A percentile compares a stretch with the other conserved stretches of the same genome.
These are phyloP conservation scores for Kluyveromyces marxianus DNA, from an alignment of 1,139 yeast genomes.

Conservation along the genomic window DNA sequence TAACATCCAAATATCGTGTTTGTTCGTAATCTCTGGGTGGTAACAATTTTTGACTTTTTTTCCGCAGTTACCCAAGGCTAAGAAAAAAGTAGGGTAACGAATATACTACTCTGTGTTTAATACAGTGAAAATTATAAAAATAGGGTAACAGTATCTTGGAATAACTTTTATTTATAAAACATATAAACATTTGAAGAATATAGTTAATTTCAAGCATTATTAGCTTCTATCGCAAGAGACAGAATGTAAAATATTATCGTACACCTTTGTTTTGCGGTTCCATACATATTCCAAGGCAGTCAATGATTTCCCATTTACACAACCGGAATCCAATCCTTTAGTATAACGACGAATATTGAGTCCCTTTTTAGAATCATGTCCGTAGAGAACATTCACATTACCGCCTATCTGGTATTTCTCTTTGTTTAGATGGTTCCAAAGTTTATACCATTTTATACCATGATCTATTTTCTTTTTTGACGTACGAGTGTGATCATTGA, in stretches of 20 bases:
- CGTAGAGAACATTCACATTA: conserved; percentile 61
- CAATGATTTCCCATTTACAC: conserved; percentile 67
- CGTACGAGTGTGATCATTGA: conserved; percentile 17
- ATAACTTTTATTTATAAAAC: neutral
- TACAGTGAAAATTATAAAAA: too few relatives aligned
- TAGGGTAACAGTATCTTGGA: too few relatives aligned
- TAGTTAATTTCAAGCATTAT: neutral
- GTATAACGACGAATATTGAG: conserved; percentile 57
- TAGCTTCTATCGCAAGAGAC: conserved; percentile 3
- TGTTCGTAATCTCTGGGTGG: conserved; percentile 19
- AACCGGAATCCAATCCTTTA: conserved; percentile 76
- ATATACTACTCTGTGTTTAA: too few relatives aligned
- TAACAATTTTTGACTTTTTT: conserved; percentile 6
- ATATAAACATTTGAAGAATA: neutral
- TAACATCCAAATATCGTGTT: conserved; percentile 1
- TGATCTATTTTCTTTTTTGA: conserved; percentile 16
- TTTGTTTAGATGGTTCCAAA: conserved; percentile 28
- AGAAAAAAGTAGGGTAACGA: too few relatives aligned
- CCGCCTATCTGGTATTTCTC: conserved; percentile 34
- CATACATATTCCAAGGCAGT: conserved; percentile 45
- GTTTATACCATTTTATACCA: conserved; percentile 23
- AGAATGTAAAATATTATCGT: conserved; percentile 6
- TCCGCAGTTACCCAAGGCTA: neutral
- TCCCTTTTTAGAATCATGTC: conserved; percentile 84
- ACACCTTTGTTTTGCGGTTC: conserved; percentile 2